Base-by-base conservation (phyloP, 164 flowering plant species). In the Litsea cubeba region DNA sequence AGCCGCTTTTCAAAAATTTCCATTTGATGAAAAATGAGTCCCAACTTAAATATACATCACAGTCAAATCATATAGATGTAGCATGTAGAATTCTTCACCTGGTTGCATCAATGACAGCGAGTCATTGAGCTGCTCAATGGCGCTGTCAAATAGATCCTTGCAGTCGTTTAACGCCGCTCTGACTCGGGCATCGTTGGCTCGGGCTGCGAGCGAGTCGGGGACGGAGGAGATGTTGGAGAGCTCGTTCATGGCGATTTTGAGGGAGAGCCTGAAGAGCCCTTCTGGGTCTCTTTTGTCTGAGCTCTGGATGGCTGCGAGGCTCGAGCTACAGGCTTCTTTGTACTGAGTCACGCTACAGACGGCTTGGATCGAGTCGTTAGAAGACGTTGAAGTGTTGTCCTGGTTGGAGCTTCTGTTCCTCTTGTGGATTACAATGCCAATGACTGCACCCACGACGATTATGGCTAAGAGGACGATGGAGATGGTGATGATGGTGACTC, bases 151-250 rank as follows among this genome's bases (percentile, higher is more conserved):
- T 22, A 90, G 65, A 2, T 22, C 11, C 14, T 75, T 77, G 74
- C 98, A 94, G 25, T 85, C 88, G 0, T 0, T 24, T 11, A 92
- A 64, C 6, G 94, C 91, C 0, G 50, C 28, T 18, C 78, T 68
- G 49, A 82, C 32, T 75, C 75, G 77, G 10, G 79, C 78, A 5
- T 77, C 60, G 25, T 65, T 32, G 8, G 49, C 8, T 69, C 54
- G 12, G 14, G 69, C 57, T 2, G 57, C 54, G 35, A 85, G 78
- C 62, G 62, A 67, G 2, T 68, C 24, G 0, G 93, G 85, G 0
- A 74, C 40, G 2, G 77, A 40, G 5, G 82, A 50, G 5, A 90
- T 62, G 58, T 77, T 81, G 18, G 78, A 32, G 49, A 88, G 76
- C 75, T 85, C 90, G 10, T 76, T 67, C 11, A 81, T 20, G 75